Conservation (phyloP, 164 flowering plant genomes). For the Malania oleifera region DNA sequence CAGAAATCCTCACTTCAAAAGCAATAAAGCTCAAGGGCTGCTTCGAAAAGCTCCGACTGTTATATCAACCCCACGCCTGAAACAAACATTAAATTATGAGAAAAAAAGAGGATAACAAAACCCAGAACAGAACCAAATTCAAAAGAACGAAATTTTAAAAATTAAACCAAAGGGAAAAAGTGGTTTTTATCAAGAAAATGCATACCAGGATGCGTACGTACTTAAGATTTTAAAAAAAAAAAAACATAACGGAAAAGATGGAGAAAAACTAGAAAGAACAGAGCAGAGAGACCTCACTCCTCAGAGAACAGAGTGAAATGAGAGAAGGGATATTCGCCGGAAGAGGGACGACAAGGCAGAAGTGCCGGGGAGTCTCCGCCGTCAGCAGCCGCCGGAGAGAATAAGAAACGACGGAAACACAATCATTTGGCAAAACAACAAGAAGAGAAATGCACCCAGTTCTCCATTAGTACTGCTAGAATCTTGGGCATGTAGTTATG, state of each 20-base stretch:
- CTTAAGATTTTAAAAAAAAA: too few relatives aligned
- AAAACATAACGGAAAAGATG: too few relatives aligned
- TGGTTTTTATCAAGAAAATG: too few relatives aligned
- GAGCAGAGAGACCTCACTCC: too few relatives aligned
- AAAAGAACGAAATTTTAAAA: too few relatives aligned
- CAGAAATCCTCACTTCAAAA: conserved; percentile 2
- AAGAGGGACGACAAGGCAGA: background rate
- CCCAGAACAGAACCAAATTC: background rate
- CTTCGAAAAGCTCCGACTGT: background rate
- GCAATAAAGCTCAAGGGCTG: background rate
- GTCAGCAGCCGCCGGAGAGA: background rate
- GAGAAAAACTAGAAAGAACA: too few relatives aligned
- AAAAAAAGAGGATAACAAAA: background rate
- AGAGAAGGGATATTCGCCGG: background rate
- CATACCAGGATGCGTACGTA: too few relatives aligned
- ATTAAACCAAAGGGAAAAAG: too few relatives aligned
- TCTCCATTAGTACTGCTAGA: background rate
- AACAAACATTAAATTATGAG: background rate
- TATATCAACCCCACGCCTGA: background rate
- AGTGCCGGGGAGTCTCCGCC: conserved; percentile 1
- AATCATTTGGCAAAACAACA: too few relatives aligned
- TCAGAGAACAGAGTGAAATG: too few relatives aligned
- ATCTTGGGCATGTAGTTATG: background rate
- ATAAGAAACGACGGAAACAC: background rate
- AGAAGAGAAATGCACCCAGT: too few relatives aligned